These are phyloP conservation scores for Trichoderma oligosporum DNA, from an alignment of 2,329 filamentous ascomycete genomes.

Conservation along the genomic window DNA sequence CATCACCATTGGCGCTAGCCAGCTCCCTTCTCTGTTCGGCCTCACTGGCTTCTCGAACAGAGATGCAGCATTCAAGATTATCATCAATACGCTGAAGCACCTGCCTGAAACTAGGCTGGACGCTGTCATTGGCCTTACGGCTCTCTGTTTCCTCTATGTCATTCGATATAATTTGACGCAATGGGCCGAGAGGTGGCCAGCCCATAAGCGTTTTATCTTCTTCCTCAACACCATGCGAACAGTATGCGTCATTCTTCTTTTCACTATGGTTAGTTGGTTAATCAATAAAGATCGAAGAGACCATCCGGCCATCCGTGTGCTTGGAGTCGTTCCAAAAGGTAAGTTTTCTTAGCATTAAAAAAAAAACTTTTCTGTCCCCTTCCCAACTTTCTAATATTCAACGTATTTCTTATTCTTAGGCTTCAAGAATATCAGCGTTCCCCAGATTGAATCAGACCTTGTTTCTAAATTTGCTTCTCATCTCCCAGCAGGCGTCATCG, in stretches of 20 bases:
- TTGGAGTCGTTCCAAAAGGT: constrained; percentile 73
- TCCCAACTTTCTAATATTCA: neutral
- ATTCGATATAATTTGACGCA: constrained; percentile 65
- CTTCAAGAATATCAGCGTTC: constrained; percentile 75
- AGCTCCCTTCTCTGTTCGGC: constrained; percentile 78
- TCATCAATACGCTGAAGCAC: constrained; percentile 77
- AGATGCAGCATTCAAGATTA: constrained; percentile 73
- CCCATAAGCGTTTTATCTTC: constrained; percentile 72
- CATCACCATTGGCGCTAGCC: constrained; percentile 80
- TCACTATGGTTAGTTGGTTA: constrained; percentile 85
- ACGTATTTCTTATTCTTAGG: too few relatives aligned
- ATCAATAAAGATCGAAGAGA: constrained; percentile 66
- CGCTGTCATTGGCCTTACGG: constrained; percentile 83
- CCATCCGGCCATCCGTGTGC: constrained; percentile 67
- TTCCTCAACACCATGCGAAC: constrained; percentile 89
- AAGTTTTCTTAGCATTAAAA: neutral
- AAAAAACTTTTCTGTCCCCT: neutral
- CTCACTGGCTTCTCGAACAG: constrained; percentile 70
- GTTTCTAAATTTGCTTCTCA: constrained; percentile 66
- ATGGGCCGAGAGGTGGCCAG: constrained; percentile 65
- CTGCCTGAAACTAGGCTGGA: constrained; percentile 67
- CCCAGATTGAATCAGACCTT: constrained; percentile 62
- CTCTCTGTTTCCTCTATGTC: constrained; percentile 70
- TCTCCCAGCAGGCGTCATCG: constrained; percentile 82
- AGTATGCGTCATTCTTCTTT: constrained; percentile 85